Conservation (phyloP, 176 grass and related monocot species). For the Olyra latifolia region DNA sequence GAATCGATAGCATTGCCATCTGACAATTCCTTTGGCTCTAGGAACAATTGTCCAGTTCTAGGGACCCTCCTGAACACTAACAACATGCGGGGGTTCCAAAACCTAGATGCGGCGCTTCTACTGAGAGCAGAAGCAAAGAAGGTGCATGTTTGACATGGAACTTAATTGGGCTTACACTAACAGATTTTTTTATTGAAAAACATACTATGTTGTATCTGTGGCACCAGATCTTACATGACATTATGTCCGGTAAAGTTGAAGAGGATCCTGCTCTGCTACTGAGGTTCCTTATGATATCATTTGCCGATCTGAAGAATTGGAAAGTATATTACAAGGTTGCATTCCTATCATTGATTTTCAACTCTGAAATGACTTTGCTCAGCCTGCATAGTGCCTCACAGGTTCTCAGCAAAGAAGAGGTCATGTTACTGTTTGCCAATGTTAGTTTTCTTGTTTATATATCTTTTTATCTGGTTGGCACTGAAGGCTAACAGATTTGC, state of each 20-base stretch:
- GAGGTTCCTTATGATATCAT: too few species aligned
- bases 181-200: too few species aligned
- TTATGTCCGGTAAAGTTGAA: too few species aligned
- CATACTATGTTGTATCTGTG: too few species aligned
- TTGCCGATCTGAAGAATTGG: too few species aligned
- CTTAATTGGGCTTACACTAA: too few species aligned
- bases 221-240: too few species aligned
- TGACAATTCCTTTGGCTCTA: slow-evolving; percentile 24
- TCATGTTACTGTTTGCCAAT: slow-evolving; percentile 21
- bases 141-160: too few species aligned
- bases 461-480: neutral
- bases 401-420: slow-evolving; percentile 64
- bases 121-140: slow-evolving; percentile 66
- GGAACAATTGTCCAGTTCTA: slow-evolving; percentile 67
- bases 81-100: slow-evolving; percentile 62
- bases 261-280: too few species aligned
- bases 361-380: too few species aligned
- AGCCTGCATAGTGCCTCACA: slow-evolving; percentile 42
- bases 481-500: slow-evolving; percentile 27
- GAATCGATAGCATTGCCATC: slow-evolving; percentile 42
- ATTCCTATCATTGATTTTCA: too few species aligned
- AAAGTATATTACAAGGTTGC: too few species aligned
- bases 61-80: slow-evolving; percentile 91
- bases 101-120: slow-evolving; percentile 52
- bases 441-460: slow-evolving; percentile 7